Evolutionary conservation across 2,329 filamentous ascomycete genomes (phyloP), one percentile per base, ranked within the genome.

Genomic region (Tolypocladium amazonense): DNA sequence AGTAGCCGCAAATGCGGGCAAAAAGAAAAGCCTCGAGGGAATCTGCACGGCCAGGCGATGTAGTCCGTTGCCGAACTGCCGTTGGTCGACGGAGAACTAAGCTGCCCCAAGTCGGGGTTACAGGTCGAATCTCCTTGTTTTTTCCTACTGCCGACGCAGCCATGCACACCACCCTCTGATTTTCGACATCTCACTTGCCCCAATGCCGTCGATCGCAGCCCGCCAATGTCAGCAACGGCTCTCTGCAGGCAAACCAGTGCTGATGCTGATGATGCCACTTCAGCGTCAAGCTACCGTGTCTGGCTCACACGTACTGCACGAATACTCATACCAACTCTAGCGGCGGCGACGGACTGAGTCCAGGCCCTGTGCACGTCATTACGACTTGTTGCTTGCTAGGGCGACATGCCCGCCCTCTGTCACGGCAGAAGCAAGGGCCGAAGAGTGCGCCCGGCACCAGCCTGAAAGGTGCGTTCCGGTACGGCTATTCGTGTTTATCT

Each of bases 21-120:
- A 65, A 54, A 61, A 65, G 56, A 63, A 62, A 59, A 30, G 64
- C 50, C 58, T 64, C 56, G 25, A 68, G 57, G 60, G 57, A 58
- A 53, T 20, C 39, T 43, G 30, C 52, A 43, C 52, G 37, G 50
- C 33, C 54, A 39, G 57, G 39, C 58, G 56, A 47, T 56, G 54
- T 57, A 43, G 57, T 53, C 58, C 41, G 55, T 58, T 62, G 54
- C 55, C 56, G 63, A 64, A 57, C 52, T 54, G 61, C 37, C 39
- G 38, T 56, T 39, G 47, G 39, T 57, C 57, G 59, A 43, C 58
- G 23, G 56, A 47, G 50, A 33, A 33, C 56, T 27, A 47, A 3
- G 15, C 2, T 52, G 54, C 39, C 33, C 41, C 27, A 59, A 15
- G 39, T 55, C 47, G 56, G 54, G 53, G 59, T 61, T 59, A 62